phyloP scores from a whole-genome alignment of 768 basidiomycete genomes.

The Suillus subaureus region DNA sequence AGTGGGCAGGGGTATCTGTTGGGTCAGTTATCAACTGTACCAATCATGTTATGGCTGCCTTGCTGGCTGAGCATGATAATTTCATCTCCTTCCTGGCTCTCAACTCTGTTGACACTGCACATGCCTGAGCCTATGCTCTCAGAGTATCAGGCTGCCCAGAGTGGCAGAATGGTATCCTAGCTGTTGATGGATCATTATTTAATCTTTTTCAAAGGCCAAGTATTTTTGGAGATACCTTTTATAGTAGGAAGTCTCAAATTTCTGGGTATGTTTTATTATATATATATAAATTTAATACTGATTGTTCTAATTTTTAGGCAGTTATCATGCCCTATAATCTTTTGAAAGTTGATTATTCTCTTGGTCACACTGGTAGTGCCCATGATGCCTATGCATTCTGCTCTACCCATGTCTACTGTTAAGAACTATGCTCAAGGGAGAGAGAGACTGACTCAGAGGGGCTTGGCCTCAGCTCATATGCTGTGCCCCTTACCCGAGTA shows the following conservation, averaged over 20 bases:
- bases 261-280: neutral
- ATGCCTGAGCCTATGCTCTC: too few relatives aligned
- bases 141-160: too few relatives aligned
- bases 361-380: neutral
- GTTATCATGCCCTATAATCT: neutral
- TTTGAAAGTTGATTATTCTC: neutral
- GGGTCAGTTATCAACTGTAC: too few relatives aligned
- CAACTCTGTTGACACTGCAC: neutral
- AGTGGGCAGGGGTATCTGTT: too few relatives aligned
- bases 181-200: neutral
- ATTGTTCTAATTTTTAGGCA: neutral
- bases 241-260: neutral
- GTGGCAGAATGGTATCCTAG: too few relatives aligned
- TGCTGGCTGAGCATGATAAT: too few relatives aligned
- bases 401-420: neutral
- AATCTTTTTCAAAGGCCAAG: neutral
- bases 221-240: neutral
- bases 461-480: too few relatives aligned
- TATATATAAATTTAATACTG: neutral
- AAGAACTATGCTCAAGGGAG: too few relatives aligned
- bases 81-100: too few relatives aligned
- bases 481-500: too few relatives aligned
- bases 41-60: too few relatives aligned
- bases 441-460: too few relatives aligned
- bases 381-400: neutral